Conservation (phyloP, 345 rosid species). For the Melaleuca quinquenervia region DNA sequence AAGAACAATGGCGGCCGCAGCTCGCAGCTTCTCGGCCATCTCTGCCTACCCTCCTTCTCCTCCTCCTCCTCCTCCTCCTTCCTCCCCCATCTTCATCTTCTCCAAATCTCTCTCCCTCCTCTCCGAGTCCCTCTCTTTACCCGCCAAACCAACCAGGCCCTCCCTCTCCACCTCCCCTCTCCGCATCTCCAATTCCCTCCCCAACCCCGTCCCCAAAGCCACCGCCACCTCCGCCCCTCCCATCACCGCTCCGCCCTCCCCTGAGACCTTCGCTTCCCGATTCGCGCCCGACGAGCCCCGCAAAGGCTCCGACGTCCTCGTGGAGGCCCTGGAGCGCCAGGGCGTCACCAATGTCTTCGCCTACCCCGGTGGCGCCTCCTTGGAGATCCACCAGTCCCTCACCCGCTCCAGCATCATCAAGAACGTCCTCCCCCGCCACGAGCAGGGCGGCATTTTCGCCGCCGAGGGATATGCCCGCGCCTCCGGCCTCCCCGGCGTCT, state of each 20-base stretch:
- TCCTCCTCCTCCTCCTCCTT: slow-evolving; percentile 8
- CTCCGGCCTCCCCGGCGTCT: slow-evolving; percentile 77
- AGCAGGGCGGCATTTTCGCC: slow-evolving; percentile 91
- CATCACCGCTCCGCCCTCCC: slow-evolving; percentile 2
- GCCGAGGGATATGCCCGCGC: slow-evolving; percentile 94
- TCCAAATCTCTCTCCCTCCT: background rate
- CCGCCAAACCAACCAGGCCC: background rate
- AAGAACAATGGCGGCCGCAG: slow-evolving; percentile 8
- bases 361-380: slow-evolving; percentile 88
- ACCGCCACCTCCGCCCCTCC: slow-evolving; percentile 13
- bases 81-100: slow-evolving; percentile 1
- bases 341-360: slow-evolving; percentile 83
- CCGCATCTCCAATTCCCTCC: slow-evolving; percentile 14
- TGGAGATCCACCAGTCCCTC: slow-evolving; percentile 99
- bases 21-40: background rate
- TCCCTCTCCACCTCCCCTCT: background rate
- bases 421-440: slow-evolving; percentile 91
- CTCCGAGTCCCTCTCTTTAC: background rate
- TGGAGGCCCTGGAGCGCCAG: slow-evolving; percentile 82
- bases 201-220: slow-evolving; percentile 14
- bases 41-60: slow-evolving; percentile 1
- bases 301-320: slow-evolving; percentile 87
- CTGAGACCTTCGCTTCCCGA: slow-evolving; percentile 21
- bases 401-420: slow-evolving; percentile 72
- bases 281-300: slow-evolving; percentile 65